Evolutionary conservation across 2,329 filamentous ascomycete genomes (phyloP).

Genomic region (Simplicillium sp.): DNA sequence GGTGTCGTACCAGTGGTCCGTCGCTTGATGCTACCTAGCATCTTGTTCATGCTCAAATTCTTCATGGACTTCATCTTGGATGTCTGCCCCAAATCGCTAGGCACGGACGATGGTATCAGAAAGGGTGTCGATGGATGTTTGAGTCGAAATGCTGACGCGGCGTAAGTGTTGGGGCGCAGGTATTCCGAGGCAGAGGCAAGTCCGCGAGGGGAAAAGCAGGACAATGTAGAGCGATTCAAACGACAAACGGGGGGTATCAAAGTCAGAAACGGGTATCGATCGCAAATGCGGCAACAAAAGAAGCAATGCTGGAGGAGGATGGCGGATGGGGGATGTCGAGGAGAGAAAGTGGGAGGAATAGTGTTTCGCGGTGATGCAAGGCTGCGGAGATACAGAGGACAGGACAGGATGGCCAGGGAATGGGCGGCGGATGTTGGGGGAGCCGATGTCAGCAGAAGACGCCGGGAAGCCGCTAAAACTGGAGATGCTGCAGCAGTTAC

Average conservation of each 20-base stretch:
- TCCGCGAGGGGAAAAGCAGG: background rate
- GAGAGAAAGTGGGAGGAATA: too few species aligned
- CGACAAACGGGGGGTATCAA: conserved; percentile 10
- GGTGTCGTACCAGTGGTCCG: conserved; percentile 23
- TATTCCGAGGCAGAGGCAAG: background rate
- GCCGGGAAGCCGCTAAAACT: too few species aligned
- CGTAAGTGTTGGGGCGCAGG: background rate
- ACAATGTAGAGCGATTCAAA: background rate
- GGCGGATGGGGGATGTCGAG: too few species aligned
- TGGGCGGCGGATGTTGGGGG: too few species aligned
- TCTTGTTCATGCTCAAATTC: conserved; percentile 44
- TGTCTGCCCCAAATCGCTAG: conserved; percentile 4
- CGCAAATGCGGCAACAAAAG: too few species aligned
- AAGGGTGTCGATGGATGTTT: background rate
- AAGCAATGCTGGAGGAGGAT: too few species aligned
- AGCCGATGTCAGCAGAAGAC: too few species aligned
- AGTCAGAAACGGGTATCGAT: too few species aligned
- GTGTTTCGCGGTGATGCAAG: too few species aligned
- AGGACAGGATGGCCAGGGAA: too few species aligned
- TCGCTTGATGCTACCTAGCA: conserved; percentile 46
- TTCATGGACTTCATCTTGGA: conserved; percentile 35
- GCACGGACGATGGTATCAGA: background rate
- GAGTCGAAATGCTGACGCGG: background rate
- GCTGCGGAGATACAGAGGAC: too few species aligned
- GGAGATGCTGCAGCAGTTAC: too few species aligned